phyloP scores from a whole-genome alignment of 2,329 filamentous ascomycete genomes.

The Ophiostoma sp. region DNA sequence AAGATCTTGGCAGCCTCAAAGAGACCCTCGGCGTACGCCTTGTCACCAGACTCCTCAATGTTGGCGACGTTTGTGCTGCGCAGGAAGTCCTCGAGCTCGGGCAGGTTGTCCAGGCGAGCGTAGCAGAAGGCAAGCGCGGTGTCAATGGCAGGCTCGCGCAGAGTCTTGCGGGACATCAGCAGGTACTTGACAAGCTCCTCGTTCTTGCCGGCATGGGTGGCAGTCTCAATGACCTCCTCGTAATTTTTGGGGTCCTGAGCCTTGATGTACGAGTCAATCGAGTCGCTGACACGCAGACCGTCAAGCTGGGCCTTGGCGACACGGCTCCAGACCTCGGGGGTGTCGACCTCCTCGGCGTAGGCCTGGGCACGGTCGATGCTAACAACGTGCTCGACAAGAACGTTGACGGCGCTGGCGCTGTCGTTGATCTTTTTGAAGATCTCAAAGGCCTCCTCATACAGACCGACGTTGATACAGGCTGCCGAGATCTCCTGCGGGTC shows the following conservation, averaged over 20 bases:
- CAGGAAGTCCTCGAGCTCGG: constrained; percentile 95
- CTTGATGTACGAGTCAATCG: constrained; percentile 96
- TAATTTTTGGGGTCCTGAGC: constrained; percentile 92
- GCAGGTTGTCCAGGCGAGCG: constrained; percentile 85
- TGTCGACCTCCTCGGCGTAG: constrained; percentile 90
- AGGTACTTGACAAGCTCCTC: constrained; percentile 96
- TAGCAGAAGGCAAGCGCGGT: constrained; percentile 92
- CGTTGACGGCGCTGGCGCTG: constrained; percentile 81
- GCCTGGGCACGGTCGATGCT: constrained; percentile 97
- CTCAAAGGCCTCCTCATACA: constrained; percentile 96
- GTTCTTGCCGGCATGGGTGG: constrained; percentile 93
- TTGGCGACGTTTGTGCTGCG: constrained; percentile 92
- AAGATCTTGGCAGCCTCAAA: constrained; percentile 99
- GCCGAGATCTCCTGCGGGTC: constrained; percentile 89
- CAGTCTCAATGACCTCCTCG: constrained; percentile 92
- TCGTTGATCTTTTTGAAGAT: constrained; percentile 98
- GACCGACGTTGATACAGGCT: constrained; percentile 89
- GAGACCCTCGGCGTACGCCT: constrained; percentile 91
- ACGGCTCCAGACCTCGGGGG: constrained; percentile 96
- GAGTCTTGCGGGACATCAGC: constrained; percentile 94
- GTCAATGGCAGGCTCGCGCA: constrained; percentile 90
- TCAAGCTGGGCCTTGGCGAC: constrained; percentile 98
- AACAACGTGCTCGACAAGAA: constrained; percentile 93
- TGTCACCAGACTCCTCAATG: constrained; percentile 95
- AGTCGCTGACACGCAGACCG: constrained; percentile 86